Conservation (phyloP, 2,329 filamentous ascomycete genomes). For the Endothia cerciana region DNA sequence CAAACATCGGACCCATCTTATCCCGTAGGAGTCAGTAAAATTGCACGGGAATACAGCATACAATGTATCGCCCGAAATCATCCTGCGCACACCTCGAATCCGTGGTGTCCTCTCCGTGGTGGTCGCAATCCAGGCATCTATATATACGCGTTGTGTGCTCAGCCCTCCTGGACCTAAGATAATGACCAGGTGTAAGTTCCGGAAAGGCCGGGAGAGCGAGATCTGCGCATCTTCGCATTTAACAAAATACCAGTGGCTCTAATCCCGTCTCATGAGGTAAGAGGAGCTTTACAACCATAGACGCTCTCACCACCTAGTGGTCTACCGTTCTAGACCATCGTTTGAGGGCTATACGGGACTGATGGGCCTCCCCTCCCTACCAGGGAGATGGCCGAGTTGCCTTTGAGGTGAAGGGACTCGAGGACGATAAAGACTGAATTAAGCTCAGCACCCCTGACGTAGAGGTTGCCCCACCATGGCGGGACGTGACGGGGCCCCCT, state of each 20-base stretch:
- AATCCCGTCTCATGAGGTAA: no score
- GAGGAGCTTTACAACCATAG: no score
- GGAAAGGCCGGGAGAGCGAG: not conserved
- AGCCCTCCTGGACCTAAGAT: not conserved
- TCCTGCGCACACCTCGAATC: not conserved
- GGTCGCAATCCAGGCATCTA: not conserved
- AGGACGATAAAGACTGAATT: no score
- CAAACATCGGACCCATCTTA: not conserved
- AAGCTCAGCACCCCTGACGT: constrained; percentile 13
- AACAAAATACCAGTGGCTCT: no score
- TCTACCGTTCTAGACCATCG: no score
- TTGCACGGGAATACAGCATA: not conserved
- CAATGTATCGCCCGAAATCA: not conserved
- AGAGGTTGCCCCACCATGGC: not conserved
- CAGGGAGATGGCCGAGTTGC: no score
- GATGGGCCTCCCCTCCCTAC: no score
- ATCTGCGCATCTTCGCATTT: no score
- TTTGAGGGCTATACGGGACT: no score
- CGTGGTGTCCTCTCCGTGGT: not conserved
- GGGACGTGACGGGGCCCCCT: constrained; percentile 1
- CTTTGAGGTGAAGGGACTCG: no score
- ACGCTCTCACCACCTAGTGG: no score
- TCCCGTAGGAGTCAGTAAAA: not conserved
- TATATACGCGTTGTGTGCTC: not conserved
- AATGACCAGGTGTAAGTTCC: not conserved